Evolutionary conservation across 805 yeast species (phyloP).

Genomic region (Wickerhamiella alocasiicola): DNA sequence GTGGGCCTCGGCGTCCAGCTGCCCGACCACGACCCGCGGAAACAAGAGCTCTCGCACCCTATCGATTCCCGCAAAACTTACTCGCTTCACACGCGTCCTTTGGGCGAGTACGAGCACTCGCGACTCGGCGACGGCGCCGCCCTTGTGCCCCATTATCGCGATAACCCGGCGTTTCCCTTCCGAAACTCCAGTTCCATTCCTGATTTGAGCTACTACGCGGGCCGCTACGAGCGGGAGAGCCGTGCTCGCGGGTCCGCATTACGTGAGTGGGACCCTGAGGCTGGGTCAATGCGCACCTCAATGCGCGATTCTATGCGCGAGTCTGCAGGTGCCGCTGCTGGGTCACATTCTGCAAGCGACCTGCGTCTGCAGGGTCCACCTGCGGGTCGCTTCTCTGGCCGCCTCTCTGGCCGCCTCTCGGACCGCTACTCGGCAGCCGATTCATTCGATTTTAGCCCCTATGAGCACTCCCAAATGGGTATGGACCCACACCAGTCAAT

Average conservation of each 20-base stretch:
- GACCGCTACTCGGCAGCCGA: background rate
- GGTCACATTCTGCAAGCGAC: background rate
- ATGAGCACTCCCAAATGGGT: slow-evolving; percentile 7
- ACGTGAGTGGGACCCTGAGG: no score
- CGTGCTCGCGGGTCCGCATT: background rate
- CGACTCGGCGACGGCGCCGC: slow-evolving; percentile 10
- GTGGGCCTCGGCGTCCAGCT: slow-evolving; percentile 3
- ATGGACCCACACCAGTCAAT: slow-evolving; percentile 11
- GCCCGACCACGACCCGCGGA: background rate
- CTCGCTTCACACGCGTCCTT: slow-evolving; percentile 12
- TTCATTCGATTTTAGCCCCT: slow-evolving; percentile 5
- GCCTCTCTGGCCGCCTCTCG: no score
- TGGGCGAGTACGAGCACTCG: slow-evolving; percentile 13
- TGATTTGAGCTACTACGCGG: no score
- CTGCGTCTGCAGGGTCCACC: no score
- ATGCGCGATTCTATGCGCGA: no score
- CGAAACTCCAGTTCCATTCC: slow-evolving; percentile 8
- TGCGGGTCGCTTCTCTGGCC: no score
- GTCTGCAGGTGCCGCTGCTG: background rate
- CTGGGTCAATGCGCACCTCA: no score
- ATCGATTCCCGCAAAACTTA: slow-evolving; percentile 13
- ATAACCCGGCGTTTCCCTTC: slow-evolving; percentile 1
- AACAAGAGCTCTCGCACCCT: slow-evolving; percentile 15
- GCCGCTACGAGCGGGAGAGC: background rate
- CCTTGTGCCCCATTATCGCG: slow-evolving; percentile 10